Evolutionary conservation across 495 filamentous ascomycete genomes (phyloP), one percentile per base, ranked within the genome.

Genomic region (Poronia punctata): DNA sequence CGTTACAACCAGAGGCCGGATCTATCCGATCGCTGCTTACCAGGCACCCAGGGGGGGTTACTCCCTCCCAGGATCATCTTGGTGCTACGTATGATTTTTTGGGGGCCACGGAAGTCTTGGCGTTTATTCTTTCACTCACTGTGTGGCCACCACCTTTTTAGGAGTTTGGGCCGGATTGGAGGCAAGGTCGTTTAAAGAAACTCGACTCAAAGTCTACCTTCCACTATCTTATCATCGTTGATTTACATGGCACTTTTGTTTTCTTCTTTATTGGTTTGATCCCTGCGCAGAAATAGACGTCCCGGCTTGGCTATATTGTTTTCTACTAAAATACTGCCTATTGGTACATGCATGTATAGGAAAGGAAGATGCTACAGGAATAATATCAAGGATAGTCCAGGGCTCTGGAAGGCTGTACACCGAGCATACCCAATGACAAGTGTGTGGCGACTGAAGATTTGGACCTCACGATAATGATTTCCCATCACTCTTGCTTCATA

Each of bases 1-100:
- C 48, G 45, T 53, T 48, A 47, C 21, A 51, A 28, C 50, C 44
- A 50, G 27, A 42, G 49, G n/a, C 29, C 48, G 49, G 49, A 50
- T 49, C 35, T 40, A 56, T 50, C 55, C 55, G 52, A 44, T 20
- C 28, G 38, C 35, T 26, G 31, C 14, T 14, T 9, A 30, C 26
- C 18, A 35, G 33, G 33, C 30, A 37, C 41, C 15, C 20, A 25
- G n/a, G n/a, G n/a, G n/a, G n/a, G n/a, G n/a, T n/a, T n/a, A n/a
- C n/a, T n/a, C n/a, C n/a, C n/a, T n/a, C n/a, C n/a, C n/a, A 36
- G 25, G 30, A 26, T 38, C 18, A 32, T 38, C 25, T 22, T 21
- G 16, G 35, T 33, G 18, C 27, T 24, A 44, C 25, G 5, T 36
- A 25, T 21, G 35, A 32, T 17, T 38, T 31, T 31, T 35, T 31